phyloP scores from a whole-genome alignment of 2,329 filamentous ascomycete genomes.

The Chaetomium olivaceum region DNA sequence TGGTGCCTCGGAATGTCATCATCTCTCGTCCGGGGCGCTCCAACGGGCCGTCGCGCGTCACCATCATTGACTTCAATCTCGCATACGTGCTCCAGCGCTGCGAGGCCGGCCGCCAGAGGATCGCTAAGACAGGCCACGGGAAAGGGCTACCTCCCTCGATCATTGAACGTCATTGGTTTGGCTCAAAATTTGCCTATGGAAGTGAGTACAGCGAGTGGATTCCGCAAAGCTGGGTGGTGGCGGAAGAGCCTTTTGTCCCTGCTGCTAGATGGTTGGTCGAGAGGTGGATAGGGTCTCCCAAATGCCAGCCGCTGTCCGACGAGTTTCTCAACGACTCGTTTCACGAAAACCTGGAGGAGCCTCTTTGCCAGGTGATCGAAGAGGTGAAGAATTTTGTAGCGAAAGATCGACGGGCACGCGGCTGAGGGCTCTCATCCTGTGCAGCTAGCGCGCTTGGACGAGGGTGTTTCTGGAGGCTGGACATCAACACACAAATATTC shows the following conservation, averaged over 20 bases:
- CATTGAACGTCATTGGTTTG: neutral
- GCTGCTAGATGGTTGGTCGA: neutral
- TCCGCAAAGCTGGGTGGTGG: neutral
- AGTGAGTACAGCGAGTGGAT: neutral
- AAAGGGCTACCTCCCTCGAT: neutral
- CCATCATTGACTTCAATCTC: slow-evolving; percentile 1
- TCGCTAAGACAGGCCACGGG: neutral
- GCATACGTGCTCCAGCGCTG: neutral
- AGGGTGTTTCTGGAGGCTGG: too few relatives aligned
- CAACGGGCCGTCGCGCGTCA: neutral
- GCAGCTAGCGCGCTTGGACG: too few relatives aligned
- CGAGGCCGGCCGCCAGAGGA: neutral
- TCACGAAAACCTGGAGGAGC: neutral
- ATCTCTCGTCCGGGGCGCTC: neutral
- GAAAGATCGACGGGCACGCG: neutral
- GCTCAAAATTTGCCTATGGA: neutral
- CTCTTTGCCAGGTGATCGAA: neutral
- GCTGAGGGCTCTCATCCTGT: neutral
- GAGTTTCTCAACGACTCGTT: neutral
- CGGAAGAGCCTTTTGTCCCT: neutral
- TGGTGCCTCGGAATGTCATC: slow-evolving; percentile 11
- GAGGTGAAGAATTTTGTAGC: neutral
- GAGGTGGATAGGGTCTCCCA: neutral
- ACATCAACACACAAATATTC: too few relatives aligned
- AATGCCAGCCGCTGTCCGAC: neutral